Conservation (phyloP, 2,329 filamentous ascomycete genomes). For the Clonostachys byssicola region DNA sequence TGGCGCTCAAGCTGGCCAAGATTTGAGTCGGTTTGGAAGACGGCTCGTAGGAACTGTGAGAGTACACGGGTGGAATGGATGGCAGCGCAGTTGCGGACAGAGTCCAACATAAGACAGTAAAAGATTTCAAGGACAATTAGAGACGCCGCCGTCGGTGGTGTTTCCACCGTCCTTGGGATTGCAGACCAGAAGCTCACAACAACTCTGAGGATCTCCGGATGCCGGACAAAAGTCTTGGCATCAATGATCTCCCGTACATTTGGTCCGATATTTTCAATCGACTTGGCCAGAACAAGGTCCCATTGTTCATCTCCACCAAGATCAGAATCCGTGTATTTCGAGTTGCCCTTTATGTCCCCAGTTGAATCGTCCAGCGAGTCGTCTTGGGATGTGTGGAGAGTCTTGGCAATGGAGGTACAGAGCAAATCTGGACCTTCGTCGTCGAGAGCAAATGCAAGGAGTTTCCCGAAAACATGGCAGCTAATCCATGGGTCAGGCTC, state of each 20-base stretch:
- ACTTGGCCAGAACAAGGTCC: conserved; percentile 28
- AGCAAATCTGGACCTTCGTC: conserved; percentile 70
- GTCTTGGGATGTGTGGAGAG: conserved; percentile 7
- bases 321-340: conserved; percentile 7
- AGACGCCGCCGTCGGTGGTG: conserved; percentile 46
- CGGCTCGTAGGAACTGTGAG: conserved; percentile 59
- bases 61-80: conserved; percentile 71
- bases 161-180: conserved; percentile 42
- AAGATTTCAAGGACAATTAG: conserved; percentile 64
- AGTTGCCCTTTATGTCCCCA: conserved; percentile 10
- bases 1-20: conserved; percentile 52
- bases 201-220: conserved; percentile 59
- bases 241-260: conserved; percentile 44
- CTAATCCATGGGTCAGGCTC: conserved; percentile 66
- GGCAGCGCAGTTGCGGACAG: conserved; percentile 64
- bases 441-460: conserved; percentile 76
- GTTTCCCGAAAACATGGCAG: conserved; percentile 74
- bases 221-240: conserved; percentile 47
- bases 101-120: conserved; percentile 51
- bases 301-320: conserved; percentile 28
- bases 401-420: conserved; percentile 49
- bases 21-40: conserved; percentile 48
- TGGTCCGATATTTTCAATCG: conserved; percentile 27
- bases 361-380: conserved; percentile 3
- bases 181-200: conserved; percentile 62